These are phyloP conservation scores for Teunomyces kruisii DNA, from an alignment of 805 yeast species.

Conservation along the genomic window DNA sequence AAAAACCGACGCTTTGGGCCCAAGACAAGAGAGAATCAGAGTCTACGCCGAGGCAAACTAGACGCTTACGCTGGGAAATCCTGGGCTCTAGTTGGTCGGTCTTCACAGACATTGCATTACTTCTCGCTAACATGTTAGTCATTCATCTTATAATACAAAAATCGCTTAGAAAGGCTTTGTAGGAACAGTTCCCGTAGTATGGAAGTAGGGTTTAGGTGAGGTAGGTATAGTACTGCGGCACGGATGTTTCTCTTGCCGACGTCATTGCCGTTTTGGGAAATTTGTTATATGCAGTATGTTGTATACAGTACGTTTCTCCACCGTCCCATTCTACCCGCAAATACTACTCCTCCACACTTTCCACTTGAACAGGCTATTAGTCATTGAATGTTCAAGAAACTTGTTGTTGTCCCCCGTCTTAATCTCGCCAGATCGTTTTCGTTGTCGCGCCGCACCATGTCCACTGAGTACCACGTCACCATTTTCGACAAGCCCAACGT, in stretches of 20 bases:
- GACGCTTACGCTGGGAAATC: not conserved
- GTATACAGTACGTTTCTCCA: not conserved
- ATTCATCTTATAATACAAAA: not conserved
- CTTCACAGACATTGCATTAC: not conserved
- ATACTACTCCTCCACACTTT: no score
- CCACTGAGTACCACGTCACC: constrained; percentile 48
- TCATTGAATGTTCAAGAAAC: no score
- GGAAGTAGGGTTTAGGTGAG: no score
- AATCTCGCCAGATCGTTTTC: not conserved
- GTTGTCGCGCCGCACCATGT: constrained; percentile 11
- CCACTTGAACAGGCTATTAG: not conserved
- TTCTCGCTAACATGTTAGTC: not conserved
- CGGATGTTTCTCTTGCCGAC: no score
- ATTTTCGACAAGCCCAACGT: constrained; percentile 68
- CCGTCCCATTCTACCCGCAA: not conserved
- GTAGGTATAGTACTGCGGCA: no score
- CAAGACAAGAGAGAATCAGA: constrained; percentile 43
- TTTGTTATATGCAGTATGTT: not conserved
- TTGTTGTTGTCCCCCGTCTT: not conserved
- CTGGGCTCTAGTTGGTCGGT: not conserved
- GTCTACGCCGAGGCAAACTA: constrained; percentile 28
- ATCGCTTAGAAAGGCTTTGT: no score
- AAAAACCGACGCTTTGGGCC: constrained; percentile 42
- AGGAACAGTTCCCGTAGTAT: no score
- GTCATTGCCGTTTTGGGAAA: no score